phyloP scores from a whole-genome alignment of 352 stramenopile species.

The Globisporangium rhizosaccharum region DNA sequence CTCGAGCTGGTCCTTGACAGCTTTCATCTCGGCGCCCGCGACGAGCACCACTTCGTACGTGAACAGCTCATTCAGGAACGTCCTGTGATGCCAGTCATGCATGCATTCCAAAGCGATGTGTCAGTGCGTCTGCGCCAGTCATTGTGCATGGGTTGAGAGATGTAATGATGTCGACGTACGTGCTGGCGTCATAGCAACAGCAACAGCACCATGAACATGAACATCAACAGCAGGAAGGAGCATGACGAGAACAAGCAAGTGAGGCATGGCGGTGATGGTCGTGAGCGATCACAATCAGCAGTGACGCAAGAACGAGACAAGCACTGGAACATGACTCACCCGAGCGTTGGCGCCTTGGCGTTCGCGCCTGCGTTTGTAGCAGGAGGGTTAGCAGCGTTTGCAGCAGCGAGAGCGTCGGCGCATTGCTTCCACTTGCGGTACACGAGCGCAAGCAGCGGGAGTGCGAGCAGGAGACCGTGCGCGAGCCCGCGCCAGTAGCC shows the following conservation, averaged over 20 bases:
- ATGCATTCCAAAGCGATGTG: background rate
- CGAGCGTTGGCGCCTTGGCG: constrained; percentile 28
- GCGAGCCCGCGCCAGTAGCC: constrained; percentile 46
- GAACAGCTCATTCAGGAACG: constrained; percentile 61
- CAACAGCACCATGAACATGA: background rate
- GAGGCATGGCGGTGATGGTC: background rate
- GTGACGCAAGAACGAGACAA: no score
- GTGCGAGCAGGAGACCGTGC: constrained; percentile 44
- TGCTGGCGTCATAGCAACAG: constrained; percentile 16
- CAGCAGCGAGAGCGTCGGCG: background rate
- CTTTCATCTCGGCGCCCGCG: constrained; percentile 54
- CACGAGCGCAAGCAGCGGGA: constrained; percentile 39
- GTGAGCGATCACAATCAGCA: constrained; percentile 8
- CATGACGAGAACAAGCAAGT: background rate
- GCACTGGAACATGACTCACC: constrained; percentile 19
- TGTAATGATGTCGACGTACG: constrained; percentile 19
- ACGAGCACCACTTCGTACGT: constrained; percentile 61
- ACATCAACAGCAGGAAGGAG: background rate
- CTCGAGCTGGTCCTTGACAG: constrained; percentile 46
- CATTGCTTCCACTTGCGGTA: constrained; percentile 40
- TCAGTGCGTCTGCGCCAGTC: background rate
- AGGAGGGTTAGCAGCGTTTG: constrained; percentile 10
- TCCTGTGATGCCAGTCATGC: constrained; percentile 15
- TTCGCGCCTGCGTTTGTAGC: constrained; percentile 11
- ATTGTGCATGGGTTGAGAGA: background rate